Percentiles rank a stretch among this genome's conserved stretches.
phyloP scores from a whole-genome alignment of 208 protist genomes.

The Phytomonas sp. region DNA sequence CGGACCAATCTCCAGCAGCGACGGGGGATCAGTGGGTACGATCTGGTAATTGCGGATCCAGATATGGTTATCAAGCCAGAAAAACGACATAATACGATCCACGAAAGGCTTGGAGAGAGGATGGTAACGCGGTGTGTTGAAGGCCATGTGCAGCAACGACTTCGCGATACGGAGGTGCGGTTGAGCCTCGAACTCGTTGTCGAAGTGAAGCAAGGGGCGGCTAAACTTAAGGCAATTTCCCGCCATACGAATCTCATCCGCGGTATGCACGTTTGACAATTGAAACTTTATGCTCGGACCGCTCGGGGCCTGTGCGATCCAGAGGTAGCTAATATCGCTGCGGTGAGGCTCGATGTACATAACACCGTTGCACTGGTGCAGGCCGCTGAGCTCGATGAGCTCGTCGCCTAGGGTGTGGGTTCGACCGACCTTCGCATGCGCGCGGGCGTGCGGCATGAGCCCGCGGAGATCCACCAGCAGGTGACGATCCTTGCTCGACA shows the following conservation, averaged over 20 bases:
- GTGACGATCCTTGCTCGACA: constrained; percentile 89
- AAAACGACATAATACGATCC: constrained; percentile 97
- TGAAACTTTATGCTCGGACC: constrained; percentile 95
- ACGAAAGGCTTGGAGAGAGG: constrained; percentile 98
- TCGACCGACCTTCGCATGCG: constrained; percentile 85
- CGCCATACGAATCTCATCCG: constrained; percentile 96
- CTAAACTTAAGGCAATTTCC: constrained; percentile 98
- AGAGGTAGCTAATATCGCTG: constrained; percentile 91
- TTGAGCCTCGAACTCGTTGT: constrained; percentile 91
- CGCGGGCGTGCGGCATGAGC: constrained; percentile 93
- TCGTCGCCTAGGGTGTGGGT: constrained; percentile 57
- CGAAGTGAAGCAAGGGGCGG: constrained; percentile 96
- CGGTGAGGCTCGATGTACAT: constrained; percentile 90
- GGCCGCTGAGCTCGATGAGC: constrained; percentile 84
- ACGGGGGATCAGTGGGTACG: constrained; percentile 30
- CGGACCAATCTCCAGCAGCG: constrained; percentile 96
- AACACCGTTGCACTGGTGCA: constrained; percentile 91
- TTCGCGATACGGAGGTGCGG: constrained; percentile 92
- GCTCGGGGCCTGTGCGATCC: constrained; percentile 86
- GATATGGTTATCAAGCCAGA: constrained; percentile 93
- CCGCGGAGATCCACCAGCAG: constrained; percentile 89
- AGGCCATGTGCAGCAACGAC: constrained; percentile 94
- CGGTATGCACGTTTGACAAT: constrained; percentile 94
- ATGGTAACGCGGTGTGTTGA: constrained; percentile 94
- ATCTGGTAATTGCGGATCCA: constrained; percentile 99